Evolutionary conservation across 164 flowering plant genomes (phyloP).

Genomic region (Nymphaea thermarum): DNA sequence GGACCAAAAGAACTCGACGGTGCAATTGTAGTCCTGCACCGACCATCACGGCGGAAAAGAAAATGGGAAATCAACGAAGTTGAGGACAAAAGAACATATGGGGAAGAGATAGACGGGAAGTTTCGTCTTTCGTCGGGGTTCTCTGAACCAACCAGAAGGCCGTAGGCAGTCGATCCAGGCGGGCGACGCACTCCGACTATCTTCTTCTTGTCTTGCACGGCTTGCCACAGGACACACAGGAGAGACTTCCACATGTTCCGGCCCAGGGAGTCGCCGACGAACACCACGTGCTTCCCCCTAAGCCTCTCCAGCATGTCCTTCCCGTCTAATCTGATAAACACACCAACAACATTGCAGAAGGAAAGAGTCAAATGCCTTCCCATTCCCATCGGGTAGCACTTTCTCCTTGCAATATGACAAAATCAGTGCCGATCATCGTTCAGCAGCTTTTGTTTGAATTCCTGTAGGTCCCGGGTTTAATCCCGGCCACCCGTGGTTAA

Average conservation of each 20-base stretch:
- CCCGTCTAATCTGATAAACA: conserved; percentile 59
- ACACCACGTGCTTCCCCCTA: conserved; percentile 76
- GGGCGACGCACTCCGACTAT: conserved; percentile 11
- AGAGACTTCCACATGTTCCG: conserved; percentile 93
- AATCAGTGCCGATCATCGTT: no score
- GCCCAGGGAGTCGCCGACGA: conserved; percentile 96
- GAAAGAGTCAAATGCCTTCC: no score
- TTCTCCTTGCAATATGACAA: no score
- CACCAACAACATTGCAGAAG: no score
- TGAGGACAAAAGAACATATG: background rate
- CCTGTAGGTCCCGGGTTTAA: no score
- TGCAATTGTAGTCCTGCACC: conserved; percentile 27
- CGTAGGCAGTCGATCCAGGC: no score
- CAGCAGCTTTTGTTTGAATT: no score
- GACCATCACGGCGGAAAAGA: background rate
- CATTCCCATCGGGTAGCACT: no score
- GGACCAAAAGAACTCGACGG: conserved; percentile 31
- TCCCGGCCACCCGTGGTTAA: no score
- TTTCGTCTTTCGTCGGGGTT: no score
- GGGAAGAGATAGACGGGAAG: no score
- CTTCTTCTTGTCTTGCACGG: conserved; percentile 52
- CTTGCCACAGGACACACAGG: conserved; percentile 75
- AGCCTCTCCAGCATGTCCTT: conserved; percentile 75
- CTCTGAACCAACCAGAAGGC: no score
- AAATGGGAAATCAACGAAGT: conserved; percentile 9